Evolutionary conservation across 192 early-diverging fungal genomes (phyloP).

Genomic region (Obelidium mucronatum): DNA sequence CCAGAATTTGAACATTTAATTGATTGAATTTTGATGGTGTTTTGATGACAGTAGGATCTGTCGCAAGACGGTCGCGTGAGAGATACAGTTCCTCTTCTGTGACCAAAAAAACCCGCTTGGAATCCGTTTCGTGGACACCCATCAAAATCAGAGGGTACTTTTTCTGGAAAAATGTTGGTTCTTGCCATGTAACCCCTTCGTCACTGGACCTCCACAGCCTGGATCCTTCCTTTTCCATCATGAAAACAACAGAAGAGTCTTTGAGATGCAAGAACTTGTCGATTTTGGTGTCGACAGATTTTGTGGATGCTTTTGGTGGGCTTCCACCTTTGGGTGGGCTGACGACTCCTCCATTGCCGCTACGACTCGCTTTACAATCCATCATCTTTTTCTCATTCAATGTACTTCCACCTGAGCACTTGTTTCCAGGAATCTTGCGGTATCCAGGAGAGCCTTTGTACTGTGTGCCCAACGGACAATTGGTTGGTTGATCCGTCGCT

Average conservation of each 20-base stretch:
- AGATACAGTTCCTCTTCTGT: conserved; percentile 43
- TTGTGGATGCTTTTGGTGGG: conserved; percentile 14
- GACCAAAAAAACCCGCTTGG: conserved; percentile 62
- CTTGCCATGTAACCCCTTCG: conserved; percentile 79
- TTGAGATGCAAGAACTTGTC: conserved; percentile 72
- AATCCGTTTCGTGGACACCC: conserved; percentile 74
- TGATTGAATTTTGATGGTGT: conserved; percentile 71
- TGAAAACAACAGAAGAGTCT: conserved; percentile 65
- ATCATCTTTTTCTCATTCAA: conserved; percentile 41
- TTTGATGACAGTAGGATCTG: conserved; percentile 51
- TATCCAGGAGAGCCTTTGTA: conserved; percentile 83
- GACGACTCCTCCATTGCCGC: conserved; percentile 1
- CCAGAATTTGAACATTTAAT: conserved; percentile 73
- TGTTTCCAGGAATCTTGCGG: conserved; percentile 85
- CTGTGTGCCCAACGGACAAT: conserved; percentile 69
- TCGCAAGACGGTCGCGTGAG: conserved; percentile 67
- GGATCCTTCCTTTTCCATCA: conserved; percentile 64
- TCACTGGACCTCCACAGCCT: conserved; percentile 73
- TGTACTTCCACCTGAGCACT: conserved; percentile 62
- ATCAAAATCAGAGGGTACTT: conserved; percentile 62
- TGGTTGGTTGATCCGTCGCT: conserved; percentile 62
- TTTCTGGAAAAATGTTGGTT: conserved; percentile 50
- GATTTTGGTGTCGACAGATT: conserved; percentile 56
- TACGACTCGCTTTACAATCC: conserved; percentile 20
- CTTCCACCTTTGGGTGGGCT: conserved; percentile 14